Base-by-base conservation (phyloP, 805 yeast species). In the Yueomyces sp. region DNA sequence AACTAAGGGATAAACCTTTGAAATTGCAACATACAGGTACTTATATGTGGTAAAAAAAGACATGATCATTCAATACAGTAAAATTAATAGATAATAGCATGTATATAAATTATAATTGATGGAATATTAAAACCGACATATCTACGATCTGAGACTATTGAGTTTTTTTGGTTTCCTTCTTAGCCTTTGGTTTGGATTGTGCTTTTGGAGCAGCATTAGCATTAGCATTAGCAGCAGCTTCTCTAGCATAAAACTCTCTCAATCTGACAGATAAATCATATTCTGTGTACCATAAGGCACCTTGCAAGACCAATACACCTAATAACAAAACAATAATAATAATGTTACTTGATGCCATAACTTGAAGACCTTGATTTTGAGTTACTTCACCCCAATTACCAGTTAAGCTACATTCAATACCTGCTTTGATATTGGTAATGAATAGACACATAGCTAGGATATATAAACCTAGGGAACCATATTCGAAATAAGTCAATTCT, bases 341-440 rank as follows among this genome's bases (percentile, higher is more conserved):
- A 36, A 81, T 73, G 63, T 81, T 81, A 30, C 92, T 79, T 4
- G 97, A 96, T 37, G 92, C 96, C 56, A 92, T 76, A 37, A 92
- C 95, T 50, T 85, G 85, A 55, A 90, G 65, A 31, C 97, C 97
- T 27, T 94, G 85, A 47, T 71, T 70, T 59, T 74, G 77, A 55
- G 84, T 85, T 42, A 92, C 95, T 42, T 90, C 97, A 51, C 96
- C 97, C 97, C 97, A 90, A 47, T 77, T 69, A 39, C 87, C 88
- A 45, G 73, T 63, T 29, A 77, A 53, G 44, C 85, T 76, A 45
- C 88, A 76, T 52, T 73, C 73, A 37, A 80, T 68, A 44, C 97
- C 97, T 43, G 83, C 76, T 57, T 85, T 74, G 52, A 90, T 69
- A 66, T 92, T 92, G 49, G 95, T 82, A 55, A 90, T 67, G 63